Evolutionary conservation across 2,329 filamentous ascomycete genomes (phyloP).

Genomic region (Tetracladium maxilliforme): DNA sequence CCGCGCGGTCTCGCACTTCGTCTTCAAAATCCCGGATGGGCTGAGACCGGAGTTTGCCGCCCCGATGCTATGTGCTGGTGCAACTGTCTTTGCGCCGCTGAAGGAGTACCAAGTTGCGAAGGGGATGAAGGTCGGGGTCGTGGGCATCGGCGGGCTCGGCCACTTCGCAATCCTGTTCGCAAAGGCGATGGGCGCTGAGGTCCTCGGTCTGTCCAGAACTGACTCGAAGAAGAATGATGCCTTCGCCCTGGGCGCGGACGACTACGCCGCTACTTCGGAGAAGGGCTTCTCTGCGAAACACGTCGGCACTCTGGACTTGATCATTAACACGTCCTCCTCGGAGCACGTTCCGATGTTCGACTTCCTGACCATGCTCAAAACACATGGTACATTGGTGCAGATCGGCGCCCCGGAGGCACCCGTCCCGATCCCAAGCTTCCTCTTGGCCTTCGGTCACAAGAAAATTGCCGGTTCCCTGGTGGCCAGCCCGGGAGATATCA

Average conservation of each 20-base stretch:
- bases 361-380: constrained; percentile 45
- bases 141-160: constrained; percentile 46
- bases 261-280: too few relatives aligned
- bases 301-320: constrained; percentile 25
- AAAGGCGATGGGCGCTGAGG: constrained; percentile 43
- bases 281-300: too few relatives aligned
- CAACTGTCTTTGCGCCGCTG: constrained; percentile 21
- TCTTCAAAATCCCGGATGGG: constrained; percentile 21
- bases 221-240: constrained; percentile 41
- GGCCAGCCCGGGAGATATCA: constrained; percentile 40
- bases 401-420: constrained; percentile 54
- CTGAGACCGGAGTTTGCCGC: constrained; percentile 23
- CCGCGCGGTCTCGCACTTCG: constrained; percentile 29
- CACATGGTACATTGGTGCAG: constrained; percentile 46
- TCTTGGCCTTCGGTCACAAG: constrained; percentile 39
- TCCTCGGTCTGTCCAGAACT: constrained; percentile 41
- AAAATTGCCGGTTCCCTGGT: constrained; percentile 32
- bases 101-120: constrained; percentile 10
- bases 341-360: constrained; percentile 49
- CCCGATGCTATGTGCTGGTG: constrained; percentile 29
- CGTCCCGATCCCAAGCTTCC: constrained; percentile 40
- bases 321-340: too few relatives aligned
- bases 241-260: constrained; percentile 40
- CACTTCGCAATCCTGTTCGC: constrained; percentile 51
- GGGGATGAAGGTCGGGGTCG: constrained; percentile 17